These are phyloP conservation scores for Hemisphaericaspora xylanilytica DNA, from an alignment of 1,139 yeast genomes.

Conservation along the genomic window DNA sequence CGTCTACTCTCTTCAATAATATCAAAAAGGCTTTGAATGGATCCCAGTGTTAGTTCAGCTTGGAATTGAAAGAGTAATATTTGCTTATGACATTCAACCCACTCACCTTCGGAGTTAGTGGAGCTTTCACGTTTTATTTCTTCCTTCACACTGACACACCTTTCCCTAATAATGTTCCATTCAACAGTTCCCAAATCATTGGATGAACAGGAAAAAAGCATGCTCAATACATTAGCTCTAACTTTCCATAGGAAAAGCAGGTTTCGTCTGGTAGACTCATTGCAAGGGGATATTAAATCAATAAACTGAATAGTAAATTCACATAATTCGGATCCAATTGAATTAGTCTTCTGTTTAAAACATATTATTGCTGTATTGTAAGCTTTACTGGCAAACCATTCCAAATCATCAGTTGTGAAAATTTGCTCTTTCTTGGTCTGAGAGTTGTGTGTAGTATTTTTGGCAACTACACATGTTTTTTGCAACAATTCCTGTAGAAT, in stretches of 20 bases:
- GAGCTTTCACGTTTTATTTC: conserved; percentile 1
- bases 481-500: conserved; percentile 7
- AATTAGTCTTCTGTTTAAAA: conserved; percentile 4
- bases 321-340: conserved; percentile 8
- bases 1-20: conserved; percentile 5
- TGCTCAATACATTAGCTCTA: conserved; percentile 9
- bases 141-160: conserved; percentile 8
- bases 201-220: conserved; percentile 5
- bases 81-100: conserved; percentile 6
- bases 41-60: conserved; percentile 14
- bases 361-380: conserved; percentile 15
- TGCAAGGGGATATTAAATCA: conserved; percentile 7
- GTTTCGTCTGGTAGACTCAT: conserved; percentile 4
- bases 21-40: conserved; percentile 7
- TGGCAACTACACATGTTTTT: conserved; percentile 9
- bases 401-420: conserved; percentile 14
- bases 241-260: conserved; percentile 11
- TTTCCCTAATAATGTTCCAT: conserved; percentile 11
- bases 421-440: background rate
- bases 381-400: conserved; percentile 21
- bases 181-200: conserved; percentile 1
- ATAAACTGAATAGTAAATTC: conserved; percentile 8
- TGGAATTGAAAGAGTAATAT: conserved; percentile 7
- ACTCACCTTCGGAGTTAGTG: conserved; percentile 6
- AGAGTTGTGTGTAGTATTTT: conserved; percentile 1